Conservation (phyloP, 2,329 filamentous ascomycete species). For the Fusarium temperatum region DNA sequence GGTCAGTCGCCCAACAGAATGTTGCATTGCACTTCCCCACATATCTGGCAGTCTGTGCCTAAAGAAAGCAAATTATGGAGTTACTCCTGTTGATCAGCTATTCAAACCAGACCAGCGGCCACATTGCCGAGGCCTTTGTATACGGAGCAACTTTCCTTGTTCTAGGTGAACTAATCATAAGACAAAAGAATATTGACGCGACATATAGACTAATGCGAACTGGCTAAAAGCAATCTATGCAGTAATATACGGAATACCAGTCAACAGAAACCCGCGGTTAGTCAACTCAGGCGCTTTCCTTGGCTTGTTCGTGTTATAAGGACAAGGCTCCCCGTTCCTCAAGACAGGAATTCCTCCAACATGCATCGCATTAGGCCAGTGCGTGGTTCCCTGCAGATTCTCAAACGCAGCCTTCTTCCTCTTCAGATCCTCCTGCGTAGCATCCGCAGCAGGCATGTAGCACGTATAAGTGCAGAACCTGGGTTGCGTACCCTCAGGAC, state of each 20-base stretch:
- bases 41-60: too few species aligned
- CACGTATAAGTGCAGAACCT: slow-evolving; percentile 9
- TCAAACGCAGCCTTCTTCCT: slow-evolving; percentile 17
- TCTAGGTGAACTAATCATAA: too few species aligned
- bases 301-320: slow-evolving; percentile 1
- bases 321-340: slow-evolving; percentile 7
- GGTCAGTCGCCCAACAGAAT: too few species aligned
- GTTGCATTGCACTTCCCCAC: too few species aligned
- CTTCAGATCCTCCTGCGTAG: not conserved
- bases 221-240: too few species aligned
- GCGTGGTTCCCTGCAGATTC: not conserved
- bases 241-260: slow-evolving; percentile 3
- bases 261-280: not conserved
- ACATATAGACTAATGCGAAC: too few species aligned
- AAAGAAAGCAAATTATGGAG: too few species aligned
- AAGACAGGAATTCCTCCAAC: slow-evolving; percentile 7
- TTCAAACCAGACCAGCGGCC: too few species aligned
- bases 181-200: too few species aligned
- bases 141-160: too few species aligned
- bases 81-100: too few species aligned
- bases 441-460: slow-evolving; percentile 12
- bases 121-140: too few species aligned
- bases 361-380: slow-evolving; percentile 21
- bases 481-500: not conserved
- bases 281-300: not conserved